Conservation (phyloP, 768 basidiomycete species). For the Boletus sp. region DNA sequence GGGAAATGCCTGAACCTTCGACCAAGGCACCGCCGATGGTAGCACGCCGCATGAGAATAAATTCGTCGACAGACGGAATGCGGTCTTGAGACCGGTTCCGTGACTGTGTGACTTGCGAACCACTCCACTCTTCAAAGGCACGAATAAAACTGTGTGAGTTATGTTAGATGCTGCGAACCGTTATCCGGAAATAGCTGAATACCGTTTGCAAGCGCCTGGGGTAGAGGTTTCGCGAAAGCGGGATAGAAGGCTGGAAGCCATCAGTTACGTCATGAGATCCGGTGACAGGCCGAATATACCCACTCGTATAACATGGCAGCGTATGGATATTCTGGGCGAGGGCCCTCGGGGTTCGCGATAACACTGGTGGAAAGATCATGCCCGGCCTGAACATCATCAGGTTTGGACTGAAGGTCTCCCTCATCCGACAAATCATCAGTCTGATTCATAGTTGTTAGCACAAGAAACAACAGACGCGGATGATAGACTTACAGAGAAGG, state of each 20-base stretch:
- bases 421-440: constrained; percentile 39
- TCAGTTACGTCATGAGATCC: constrained; percentile 13
- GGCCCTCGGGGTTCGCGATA: constrained; percentile 25
- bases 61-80: constrained; percentile 39
- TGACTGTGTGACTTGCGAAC: constrained; percentile 37
- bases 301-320: constrained; percentile 41
- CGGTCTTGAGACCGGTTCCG: constrained; percentile 35
- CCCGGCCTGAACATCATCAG: constrained; percentile 34
- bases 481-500: constrained; percentile 33
- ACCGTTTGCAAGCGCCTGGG: constrained; percentile 36
- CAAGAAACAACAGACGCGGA: neutral
- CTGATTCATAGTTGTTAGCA: constrained; percentile 17
- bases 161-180: neutral
- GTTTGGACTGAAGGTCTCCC: constrained; percentile 34
- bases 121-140: constrained; percentile 37
- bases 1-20: constrained; percentile 30
- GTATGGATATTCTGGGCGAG: constrained; percentile 35
- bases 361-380: constrained; percentile 34
- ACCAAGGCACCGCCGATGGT: constrained; percentile 40
- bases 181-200: neutral
- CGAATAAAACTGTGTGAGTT: constrained; percentile 28
- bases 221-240: constrained; percentile 39
- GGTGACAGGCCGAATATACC: constrained; percentile 8
- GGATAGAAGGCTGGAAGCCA: constrained; percentile 27
- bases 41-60: constrained; percentile 36